Conservation (phyloP, 257 asterid species). For the Solanum sitiens region DNA sequence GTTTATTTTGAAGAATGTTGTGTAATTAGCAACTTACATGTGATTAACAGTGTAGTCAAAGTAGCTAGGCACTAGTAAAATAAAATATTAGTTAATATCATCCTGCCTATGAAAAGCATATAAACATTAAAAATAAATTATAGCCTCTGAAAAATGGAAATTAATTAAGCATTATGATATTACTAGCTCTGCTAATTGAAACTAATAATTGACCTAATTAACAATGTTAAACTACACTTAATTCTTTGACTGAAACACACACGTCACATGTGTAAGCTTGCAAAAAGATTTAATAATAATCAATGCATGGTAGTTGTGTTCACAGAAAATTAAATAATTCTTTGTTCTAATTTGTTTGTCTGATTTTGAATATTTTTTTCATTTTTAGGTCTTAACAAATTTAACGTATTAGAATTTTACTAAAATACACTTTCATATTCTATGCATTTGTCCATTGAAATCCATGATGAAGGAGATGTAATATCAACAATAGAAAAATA, state of each 20-base stretch:
- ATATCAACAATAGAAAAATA: too few relatives aligned
- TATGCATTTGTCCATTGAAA: too few relatives aligned
- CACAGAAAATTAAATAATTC: background rate
- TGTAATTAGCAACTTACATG: background rate
- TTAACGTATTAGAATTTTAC: too few relatives aligned
- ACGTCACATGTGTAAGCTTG: background rate
- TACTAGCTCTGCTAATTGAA: background rate
- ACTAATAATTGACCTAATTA: background rate
- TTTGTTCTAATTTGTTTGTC: background rate
- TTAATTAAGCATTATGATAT: background rate
- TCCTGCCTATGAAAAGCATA: background rate
- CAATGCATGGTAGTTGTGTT: background rate
- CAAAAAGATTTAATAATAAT: background rate
- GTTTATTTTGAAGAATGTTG: background rate
- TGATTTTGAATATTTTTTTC: too few relatives aligned
- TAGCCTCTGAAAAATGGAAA: background rate
- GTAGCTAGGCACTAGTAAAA: background rate
- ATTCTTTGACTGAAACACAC: background rate
- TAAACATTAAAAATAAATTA: background rate
- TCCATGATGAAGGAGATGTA: too few relatives aligned
- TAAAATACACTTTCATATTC: too few relatives aligned
- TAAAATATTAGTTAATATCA: background rate
- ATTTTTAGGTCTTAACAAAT: too few relatives aligned
- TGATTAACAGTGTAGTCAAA: background rate
- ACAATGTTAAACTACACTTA: background rate